phyloP scores from a whole-genome alignment of 1,139 yeast species.

The Nadsonia commutata region DNA sequence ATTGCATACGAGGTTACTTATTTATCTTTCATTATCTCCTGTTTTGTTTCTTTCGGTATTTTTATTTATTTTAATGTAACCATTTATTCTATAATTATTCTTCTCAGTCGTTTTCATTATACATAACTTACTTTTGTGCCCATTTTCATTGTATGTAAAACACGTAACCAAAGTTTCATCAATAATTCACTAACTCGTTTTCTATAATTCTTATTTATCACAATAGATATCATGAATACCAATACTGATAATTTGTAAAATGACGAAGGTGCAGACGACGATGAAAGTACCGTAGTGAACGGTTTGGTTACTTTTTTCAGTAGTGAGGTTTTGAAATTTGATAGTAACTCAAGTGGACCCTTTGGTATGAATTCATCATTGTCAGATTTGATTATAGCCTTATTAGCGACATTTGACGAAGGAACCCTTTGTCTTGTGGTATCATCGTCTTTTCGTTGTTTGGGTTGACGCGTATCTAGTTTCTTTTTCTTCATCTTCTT shows the following conservation, averaged over 20 bases:
- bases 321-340: not conserved
- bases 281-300: not conserved
- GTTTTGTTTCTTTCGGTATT: too few relatives aligned
- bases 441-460: too few relatives aligned
- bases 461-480: too few relatives aligned
- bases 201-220: not conserved
- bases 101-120: too few relatives aligned
- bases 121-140: not conserved
- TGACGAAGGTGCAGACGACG: not conserved
- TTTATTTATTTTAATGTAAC: too few relatives aligned
- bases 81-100: too few relatives aligned
- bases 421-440: too few relatives aligned
- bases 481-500: too few relatives aligned
- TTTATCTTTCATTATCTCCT: too few relatives aligned
- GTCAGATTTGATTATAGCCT: too few relatives aligned
- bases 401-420: too few relatives aligned
- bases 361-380: not conserved
- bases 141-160: not conserved
- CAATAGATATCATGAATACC: not conserved
- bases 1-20: too few relatives aligned
- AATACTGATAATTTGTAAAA: not conserved
- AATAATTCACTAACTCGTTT: not conserved
- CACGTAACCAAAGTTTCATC: not conserved
- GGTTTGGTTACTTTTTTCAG: not conserved
- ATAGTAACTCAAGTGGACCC: not conserved